Evolutionary conservation across 108 stramenopile genomes (phyloP), one percentile per base, ranked within the genome.

Genomic region (Cylindrotheca fusiformis): DNA sequence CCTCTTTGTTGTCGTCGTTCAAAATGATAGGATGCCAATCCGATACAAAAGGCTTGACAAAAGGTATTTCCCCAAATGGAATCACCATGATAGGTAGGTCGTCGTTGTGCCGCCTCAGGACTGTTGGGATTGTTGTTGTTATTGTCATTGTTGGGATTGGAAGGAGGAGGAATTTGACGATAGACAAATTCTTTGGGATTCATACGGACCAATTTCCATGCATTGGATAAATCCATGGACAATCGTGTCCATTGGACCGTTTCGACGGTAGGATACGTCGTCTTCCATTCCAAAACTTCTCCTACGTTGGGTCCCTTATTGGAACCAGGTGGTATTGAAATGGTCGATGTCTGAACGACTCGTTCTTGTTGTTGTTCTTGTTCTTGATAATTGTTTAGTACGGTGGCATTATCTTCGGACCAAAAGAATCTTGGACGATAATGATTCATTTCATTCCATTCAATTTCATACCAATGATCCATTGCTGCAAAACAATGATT

Each of bases 1-100:
- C n/a, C n/a, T n/a, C n/a, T n/a, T n/a, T n/a, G n/a, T n/a, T n/a
- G n/a, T n/a, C n/a, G n/a, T 14, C 36, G 10, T 14, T 10, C 6
- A 61, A 90, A 90, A 58, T 90, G 89, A 63, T 90, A 90, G 19
- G 86, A 90, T 27, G 89, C 89, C 12, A 87, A 58, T 19, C 89
- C 89, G 26, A 90, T 80, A 23, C 45, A 74, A 27, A 79, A 63
- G 8, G 45, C 82, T 62, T 90, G 89, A 48, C 81, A 81, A 47
- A 87, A 90, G 0, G 69, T 73, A 56, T 90, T 90, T 3, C 85
- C 85, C 83, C 83, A 90, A 2, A 85, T 27, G 0, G 65, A 49
- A 27, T 60, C 57, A 5, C 48, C n/a, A 33, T 77, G 63, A 69
- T 87, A 87, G 36, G 36, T 10, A 10, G 36, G 36, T 41, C 36